Evolutionary conservation across 202 grass and related monocot genomes (phyloP).

Genomic region (Hordeum pubiflorum): DNA sequence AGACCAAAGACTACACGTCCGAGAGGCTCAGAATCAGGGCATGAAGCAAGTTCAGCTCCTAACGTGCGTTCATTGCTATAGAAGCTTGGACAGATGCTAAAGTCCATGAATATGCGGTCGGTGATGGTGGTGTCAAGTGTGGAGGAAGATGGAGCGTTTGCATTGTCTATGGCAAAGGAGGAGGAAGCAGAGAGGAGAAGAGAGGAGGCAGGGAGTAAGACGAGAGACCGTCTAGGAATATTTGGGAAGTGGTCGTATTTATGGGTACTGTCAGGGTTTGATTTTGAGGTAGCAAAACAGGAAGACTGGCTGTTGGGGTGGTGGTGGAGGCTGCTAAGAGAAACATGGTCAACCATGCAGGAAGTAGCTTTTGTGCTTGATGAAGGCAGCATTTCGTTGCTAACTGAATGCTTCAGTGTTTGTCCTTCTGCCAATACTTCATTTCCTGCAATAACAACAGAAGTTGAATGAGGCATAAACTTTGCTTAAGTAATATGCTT

Average conservation of each 20-base stretch:
- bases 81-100: conserved; percentile 75
- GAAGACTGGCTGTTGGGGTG: conserved; percentile 11
- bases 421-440: background rate
- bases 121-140: conserved; percentile 47
- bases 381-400: conserved; percentile 20
- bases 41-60: conserved; percentile 61
- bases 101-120: conserved; percentile 92
- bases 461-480: background rate
- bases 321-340: conserved; percentile 22
- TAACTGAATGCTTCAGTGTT: background rate
- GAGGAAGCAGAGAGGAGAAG: conserved; percentile 28
- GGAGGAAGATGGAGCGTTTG: conserved; percentile 20
- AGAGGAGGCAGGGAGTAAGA: conserved; percentile 41
- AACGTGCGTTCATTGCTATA: conserved; percentile 67
- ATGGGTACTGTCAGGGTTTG: conserved; percentile 19
- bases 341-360: conserved; percentile 5
- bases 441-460: conserved; percentile 17
- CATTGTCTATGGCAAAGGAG: conserved; percentile 27
- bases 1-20: conserved; percentile 91
- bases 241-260: conserved; percentile 5
- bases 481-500: background rate
- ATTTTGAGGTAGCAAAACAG: conserved; percentile 13
- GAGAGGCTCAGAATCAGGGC: conserved; percentile 74
- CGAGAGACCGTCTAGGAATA: conserved; percentile 33
- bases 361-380: conserved; percentile 26